Base-by-base conservation (phyloP, 495 filamentous ascomycete genomes). In the Cudoniella acicularis region DNA sequence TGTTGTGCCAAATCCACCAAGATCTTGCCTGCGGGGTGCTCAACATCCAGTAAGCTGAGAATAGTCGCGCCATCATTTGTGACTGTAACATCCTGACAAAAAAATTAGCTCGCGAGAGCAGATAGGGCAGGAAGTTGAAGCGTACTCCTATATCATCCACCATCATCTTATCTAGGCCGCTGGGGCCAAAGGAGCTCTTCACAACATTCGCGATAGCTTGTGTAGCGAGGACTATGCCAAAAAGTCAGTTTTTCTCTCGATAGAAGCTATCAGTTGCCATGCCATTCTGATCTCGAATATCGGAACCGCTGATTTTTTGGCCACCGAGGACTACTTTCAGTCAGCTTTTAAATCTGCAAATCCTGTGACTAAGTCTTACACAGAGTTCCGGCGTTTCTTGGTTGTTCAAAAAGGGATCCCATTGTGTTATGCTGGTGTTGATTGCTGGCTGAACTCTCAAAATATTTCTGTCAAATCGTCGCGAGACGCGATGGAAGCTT, bases 81-180 rank as follows among this genome's bases (percentile, higher is more conserved):
- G 56, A 99, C 94, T 52, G 95, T 98, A 49, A 99, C 94, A 82
- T 99, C 94, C 89, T 92, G 68, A n/a, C n/a, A n/a, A n/a, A n/a
- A n/a, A 25, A 75, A 62, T 66, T 63, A 59, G 49, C 57, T 43
- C 66, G 68, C 55, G 42, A 46, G 64, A 50, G 48, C 50, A 60
- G 54, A 30, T 48, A 51, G 50, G 52, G 49, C 47, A 25, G 21
- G 26, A 61, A 52, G 54, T 56, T 49, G 48, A 56, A 65, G 67
- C 87, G 62, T 82, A 92, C 89, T 67, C 94, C 94, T 72, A 98
- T 98, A 69, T 99, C 94, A 74, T 99, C 94, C 69, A 99, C 95
- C 95, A 99, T 98, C 95, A 99, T 98, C 83, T 99, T 99, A 70
- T 99, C 94, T 64, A 99, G 78, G 30, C 94, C 94, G 59, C 90